Percentiles rank a stretch among this genome's conserved stretches.
Conservation (phyloP, 306 rosid species). For the Hippophae rhamnoides region DNA sequence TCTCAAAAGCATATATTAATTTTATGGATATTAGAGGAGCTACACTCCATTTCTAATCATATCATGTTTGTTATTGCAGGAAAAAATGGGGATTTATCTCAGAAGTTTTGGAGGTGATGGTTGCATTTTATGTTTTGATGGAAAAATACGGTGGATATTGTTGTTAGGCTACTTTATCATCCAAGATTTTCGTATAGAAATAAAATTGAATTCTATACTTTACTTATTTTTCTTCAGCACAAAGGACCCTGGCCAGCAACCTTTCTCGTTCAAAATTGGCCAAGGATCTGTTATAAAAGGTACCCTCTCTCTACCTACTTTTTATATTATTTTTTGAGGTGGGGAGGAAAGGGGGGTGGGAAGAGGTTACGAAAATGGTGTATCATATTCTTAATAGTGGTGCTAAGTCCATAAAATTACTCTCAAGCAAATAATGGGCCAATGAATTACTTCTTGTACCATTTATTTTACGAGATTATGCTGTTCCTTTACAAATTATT, state of each 20-base stretch:
- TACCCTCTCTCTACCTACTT: constrained; percentile 6
- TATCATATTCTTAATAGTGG: no score
- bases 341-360: neutral
- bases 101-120: constrained; percentile 81
- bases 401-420: no score
- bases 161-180: neutral
- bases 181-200: neutral
- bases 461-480: neutral
- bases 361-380: neutral
- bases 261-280: constrained; percentile 76
- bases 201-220: neutral
- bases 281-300: constrained; percentile 87
- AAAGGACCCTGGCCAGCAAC: constrained; percentile 80
- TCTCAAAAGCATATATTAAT: no score
- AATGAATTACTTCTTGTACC: neutral
- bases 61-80: constrained; percentile 30
- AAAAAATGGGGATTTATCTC: constrained; percentile 66
- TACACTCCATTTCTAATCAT: neutral
- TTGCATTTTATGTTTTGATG: neutral
- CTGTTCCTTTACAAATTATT: neutral
- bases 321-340: neutral
- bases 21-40: no score
- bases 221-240: constrained; percentile 44
- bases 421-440: no score
- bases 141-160: neutral